Evolutionary conservation across 1,139 yeast species (phyloP).

Genomic region (Komagataea norvegica): DNA sequence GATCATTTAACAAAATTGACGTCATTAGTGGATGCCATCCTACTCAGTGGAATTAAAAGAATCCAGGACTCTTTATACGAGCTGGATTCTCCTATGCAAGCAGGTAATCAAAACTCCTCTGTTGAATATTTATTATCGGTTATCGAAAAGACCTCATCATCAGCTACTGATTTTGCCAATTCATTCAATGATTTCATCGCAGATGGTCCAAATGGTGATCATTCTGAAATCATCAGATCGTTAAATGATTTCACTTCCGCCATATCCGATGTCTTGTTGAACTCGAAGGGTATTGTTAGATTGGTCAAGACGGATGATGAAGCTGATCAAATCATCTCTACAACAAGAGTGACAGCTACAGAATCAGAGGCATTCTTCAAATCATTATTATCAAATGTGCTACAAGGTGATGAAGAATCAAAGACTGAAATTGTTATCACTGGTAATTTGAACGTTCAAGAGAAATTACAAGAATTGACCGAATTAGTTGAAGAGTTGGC

Average conservation of each 20-base stretch:
- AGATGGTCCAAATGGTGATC: conserved; percentile 73
- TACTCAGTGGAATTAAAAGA: conserved; percentile 64
- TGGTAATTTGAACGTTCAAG: conserved; percentile 71
- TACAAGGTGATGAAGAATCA: conserved; percentile 55
- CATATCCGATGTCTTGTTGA: conserved; percentile 60
- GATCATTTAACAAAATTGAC: conserved; percentile 49
- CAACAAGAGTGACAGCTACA: conserved; percentile 56
- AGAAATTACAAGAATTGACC: conserved; percentile 56
- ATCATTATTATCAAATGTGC: conserved; percentile 50
- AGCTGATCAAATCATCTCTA: conserved; percentile 46
- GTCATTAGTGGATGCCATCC: conserved; percentile 65
- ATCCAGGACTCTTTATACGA: conserved; percentile 73
- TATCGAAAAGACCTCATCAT: conserved; percentile 64
- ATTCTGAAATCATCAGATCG: conserved; percentile 59
- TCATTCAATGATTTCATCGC: conserved; percentile 74
- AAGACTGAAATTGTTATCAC: conserved; percentile 74
- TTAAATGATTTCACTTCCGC: conserved; percentile 65
- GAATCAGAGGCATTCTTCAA: conserved; percentile 60
- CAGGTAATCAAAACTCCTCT: conserved; percentile 75
- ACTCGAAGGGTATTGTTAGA: conserved; percentile 65
- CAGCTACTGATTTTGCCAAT: conserved; percentile 77
- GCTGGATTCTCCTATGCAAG: conserved; percentile 74
- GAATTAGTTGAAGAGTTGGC: conserved; percentile 54
- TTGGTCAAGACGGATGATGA: conserved; percentile 45
- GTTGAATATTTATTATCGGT: conserved; percentile 69